Base-by-base conservation (phyloP, 2,329 filamentous ascomycete species). In the Thielaviopsis cerberus region DNA sequence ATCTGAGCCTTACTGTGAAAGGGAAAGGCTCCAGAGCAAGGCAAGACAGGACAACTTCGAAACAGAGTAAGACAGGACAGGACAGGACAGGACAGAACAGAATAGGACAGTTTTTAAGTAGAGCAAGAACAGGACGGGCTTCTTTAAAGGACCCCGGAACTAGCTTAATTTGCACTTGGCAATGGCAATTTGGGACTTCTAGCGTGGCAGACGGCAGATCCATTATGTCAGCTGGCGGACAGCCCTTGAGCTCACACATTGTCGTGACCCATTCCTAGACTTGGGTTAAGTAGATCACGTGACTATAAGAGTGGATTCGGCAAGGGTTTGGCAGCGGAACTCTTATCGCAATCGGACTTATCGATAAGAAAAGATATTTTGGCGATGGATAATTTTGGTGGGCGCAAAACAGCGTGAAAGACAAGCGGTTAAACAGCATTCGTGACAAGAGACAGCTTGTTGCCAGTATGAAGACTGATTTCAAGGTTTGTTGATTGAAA, bases 401-500 rank as follows among this genome's bases (percentile, higher is more conserved):
- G 11, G 37, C 23, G 25, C 54, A 30, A n/a, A 20, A 17, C 26
- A 50, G n/a, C 17, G 34, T 13, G 22, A n/a, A 13, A 30, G 22
- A 25, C 51, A 27, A 7, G 52, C 26, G 52, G 26, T 23, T 22
- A 25, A 34, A 34, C 25, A 27, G 22, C 52, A 54, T 7, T 54
- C 20, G 17, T 22, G 24, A 51, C 50, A 24, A 6, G 45, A 51
- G 25, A 8, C 22, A 26, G 26, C 24, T 25, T 51, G 20, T 57
- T 52, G 66, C 71, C 69, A 82, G 72, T 70, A 98, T 98, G 92
- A 98, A 97, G 86, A 97, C 90, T 64, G 91, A 97, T 73, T 98
- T 97, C 72, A 94, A 92, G 82, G 91, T 94, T 73, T 62, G 41
- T 48, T n/a, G 10, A 17, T 20, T 48, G 41, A 6, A 41, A 22